Percentiles rank a stretch among this genome's conserved stretches.
phyloP scores from a whole-genome alignment of 106 monocot species.

The Acorus gramineus region DNA sequence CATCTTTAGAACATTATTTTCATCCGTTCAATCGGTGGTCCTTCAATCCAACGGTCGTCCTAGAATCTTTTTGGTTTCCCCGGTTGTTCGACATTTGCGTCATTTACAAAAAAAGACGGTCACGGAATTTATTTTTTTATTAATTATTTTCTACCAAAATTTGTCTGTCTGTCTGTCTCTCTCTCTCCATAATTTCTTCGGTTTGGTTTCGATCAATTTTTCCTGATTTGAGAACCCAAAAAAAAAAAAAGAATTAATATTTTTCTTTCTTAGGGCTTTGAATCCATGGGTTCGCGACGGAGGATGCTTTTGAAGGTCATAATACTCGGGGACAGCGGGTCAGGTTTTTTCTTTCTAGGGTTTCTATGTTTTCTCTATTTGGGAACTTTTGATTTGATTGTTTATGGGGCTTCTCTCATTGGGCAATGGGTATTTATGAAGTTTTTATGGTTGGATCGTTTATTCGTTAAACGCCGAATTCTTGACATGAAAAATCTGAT shows the following conservation, averaged over 20 bases:
- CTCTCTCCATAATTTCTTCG: neutral
- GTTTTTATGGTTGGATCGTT: too few species aligned
- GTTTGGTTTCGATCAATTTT: neutral
- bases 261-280: neutral
- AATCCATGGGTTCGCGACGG: slow-evolving; percentile 72
- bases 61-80: too few species aligned
- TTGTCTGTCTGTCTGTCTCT: too few species aligned
- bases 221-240: neutral
- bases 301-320: slow-evolving; percentile 97
- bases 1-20: too few species aligned
- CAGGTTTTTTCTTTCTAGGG: neutral
- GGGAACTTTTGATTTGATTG: neutral
- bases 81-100: too few species aligned
- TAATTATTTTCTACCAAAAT: too few species aligned
- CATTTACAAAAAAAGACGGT: too few species aligned
- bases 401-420: neutral
- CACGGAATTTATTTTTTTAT: too few species aligned
- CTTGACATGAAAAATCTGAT: neutral
- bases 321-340: slow-evolving; percentile 99
- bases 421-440: neutral
- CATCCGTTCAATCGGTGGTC: too few species aligned
- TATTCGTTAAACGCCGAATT: too few species aligned
- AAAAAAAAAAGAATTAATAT: neutral
- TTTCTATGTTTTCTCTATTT: too few species aligned
- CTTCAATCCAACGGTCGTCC: too few species aligned